Evolutionary conservation across 2,329 filamentous ascomycete species (phyloP).

Genomic region (Leptographium flavum): DNA sequence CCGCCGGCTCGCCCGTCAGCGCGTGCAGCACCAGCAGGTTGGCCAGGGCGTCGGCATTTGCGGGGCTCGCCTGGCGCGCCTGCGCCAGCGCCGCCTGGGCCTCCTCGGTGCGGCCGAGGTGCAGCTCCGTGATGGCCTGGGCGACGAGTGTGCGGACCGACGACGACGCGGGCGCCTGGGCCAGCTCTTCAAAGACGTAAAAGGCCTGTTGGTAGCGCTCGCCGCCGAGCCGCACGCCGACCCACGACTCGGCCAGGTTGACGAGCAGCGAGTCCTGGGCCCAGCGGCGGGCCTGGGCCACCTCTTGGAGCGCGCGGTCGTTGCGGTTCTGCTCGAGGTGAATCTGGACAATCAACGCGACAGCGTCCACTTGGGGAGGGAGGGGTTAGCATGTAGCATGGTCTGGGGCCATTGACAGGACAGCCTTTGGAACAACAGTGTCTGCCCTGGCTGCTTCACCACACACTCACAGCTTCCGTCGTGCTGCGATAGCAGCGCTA

Average conservation of each 20-base stretch:
- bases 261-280: conserved; percentile 89
- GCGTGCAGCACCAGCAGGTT: conserved; percentile 71
- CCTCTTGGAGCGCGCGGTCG: conserved; percentile 83
- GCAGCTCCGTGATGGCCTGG: conserved; percentile 82
- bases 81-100: conserved; percentile 74
- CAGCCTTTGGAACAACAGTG: no score
- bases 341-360: conserved; percentile 82
- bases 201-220: conserved; percentile 94
- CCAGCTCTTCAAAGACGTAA: conserved; percentile 95
- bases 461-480: conserved; percentile 60
- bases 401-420: no score
- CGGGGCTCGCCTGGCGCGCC: conserved; percentile 59
- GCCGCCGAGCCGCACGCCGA: conserved; percentile 76
- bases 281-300: conserved; percentile 74
- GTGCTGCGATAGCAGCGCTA: conserved; percentile 67
- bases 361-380: conserved; percentile 45
- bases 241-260: conserved; percentile 92
- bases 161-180: conserved; percentile 69
- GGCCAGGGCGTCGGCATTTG: conserved; percentile 61
- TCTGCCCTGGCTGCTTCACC: no score
- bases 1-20: conserved; percentile 56
- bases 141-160: conserved; percentile 64
- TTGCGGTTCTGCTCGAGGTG: conserved; percentile 82
- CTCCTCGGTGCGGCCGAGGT: conserved; percentile 78
- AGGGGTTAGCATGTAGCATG: background rate